A percentile compares a stretch with the other conserved stretches of the same genome.
These are phyloP conservation scores for Nannizzia gypsea DNA, from an alignment of 2,329 filamentous ascomycete species.

Conservation along the genomic window DNA sequence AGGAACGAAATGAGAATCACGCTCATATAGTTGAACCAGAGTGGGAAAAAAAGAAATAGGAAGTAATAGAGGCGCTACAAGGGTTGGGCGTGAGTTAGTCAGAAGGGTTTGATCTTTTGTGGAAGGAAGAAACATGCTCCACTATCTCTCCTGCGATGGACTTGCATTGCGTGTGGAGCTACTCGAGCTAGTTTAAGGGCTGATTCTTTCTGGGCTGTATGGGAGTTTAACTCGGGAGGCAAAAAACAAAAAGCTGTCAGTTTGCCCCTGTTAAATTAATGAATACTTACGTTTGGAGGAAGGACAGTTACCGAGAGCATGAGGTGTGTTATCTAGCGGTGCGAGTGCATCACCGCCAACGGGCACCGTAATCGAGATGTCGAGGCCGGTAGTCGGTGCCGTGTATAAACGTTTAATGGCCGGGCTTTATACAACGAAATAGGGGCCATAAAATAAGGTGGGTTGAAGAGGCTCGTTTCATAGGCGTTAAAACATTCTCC, in stretches of 20 bases:
- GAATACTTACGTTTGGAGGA: background rate
- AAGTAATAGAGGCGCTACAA: background rate
- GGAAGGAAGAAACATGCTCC: constrained; percentile 2
- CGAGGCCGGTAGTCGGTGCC: background rate
- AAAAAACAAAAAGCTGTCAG: background rate
- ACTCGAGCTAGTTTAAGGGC: background rate
- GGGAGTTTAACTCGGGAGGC: background rate
- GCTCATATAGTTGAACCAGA: background rate
- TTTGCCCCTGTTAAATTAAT: constrained; percentile 1
- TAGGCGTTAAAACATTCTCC: background rate
- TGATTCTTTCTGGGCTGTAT: background rate
- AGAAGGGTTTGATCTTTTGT: background rate
- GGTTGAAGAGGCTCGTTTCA: background rate
- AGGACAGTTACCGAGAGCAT: background rate
- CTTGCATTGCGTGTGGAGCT: constrained; percentile 1
- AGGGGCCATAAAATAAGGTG: background rate
- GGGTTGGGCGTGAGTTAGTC: background rate
- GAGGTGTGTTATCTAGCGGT: background rate
- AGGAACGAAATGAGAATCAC: background rate
- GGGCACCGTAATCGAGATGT: background rate
- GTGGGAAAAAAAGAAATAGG: background rate
- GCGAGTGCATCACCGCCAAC: background rate
- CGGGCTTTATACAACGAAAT: background rate
- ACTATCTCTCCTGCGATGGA: constrained; percentile 2
- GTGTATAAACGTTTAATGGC: background rate